Base-by-base conservation (phyloP, 345 rosid species). In the Sisymbrium irio region DNA sequence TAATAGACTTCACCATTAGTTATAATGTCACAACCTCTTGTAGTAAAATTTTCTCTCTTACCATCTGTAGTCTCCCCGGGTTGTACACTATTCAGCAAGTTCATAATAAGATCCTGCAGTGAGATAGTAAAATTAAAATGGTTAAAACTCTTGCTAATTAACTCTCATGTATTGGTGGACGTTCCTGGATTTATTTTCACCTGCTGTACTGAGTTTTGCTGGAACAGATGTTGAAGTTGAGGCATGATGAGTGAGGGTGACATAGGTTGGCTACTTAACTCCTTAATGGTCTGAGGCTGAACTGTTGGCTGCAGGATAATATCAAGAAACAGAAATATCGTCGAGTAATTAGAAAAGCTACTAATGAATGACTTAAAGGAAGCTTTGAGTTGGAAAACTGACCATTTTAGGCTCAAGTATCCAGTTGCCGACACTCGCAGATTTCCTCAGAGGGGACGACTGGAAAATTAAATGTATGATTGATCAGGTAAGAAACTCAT, bases 401-500 rank as follows among this genome's bases (percentile, higher is more conserved):
- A 75, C 76, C 82, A 73, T 86, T 72, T 85, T 90, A 62, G 94
- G 75, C 30, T 89, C 97, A 63, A 79, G 79, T 27, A 82, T 81
- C 98, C 99, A 92, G 37, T 92, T 97, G 66, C 97, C 98, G 2
- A 90, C 96, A 18, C 99, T 92, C 18, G 99, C 99, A 80, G 99
- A 92, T 78, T 92, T 96, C 79, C 88, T 85, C 67, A 96, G 80
- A 49, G 97, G 85, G n/a, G 99, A 87, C 22, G 82, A 83, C 98
- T 96, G 85, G 62, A 78, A 78, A 76, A 75, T 71, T 45, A 64
- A 59, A 75, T 58, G n/a, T 77, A 42, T 40, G 42, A 51, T 64
- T 62, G 56, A 72, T 63, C 67, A 50, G 72, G 83, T 65, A 58
- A 68, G 30, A 15, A 49, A 33, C 47, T 62, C 13, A 41, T 19